Evolutionary conservation across 2,329 filamentous ascomycete species (phyloP).

Genomic region (Arthroderma uncinatum): DNA sequence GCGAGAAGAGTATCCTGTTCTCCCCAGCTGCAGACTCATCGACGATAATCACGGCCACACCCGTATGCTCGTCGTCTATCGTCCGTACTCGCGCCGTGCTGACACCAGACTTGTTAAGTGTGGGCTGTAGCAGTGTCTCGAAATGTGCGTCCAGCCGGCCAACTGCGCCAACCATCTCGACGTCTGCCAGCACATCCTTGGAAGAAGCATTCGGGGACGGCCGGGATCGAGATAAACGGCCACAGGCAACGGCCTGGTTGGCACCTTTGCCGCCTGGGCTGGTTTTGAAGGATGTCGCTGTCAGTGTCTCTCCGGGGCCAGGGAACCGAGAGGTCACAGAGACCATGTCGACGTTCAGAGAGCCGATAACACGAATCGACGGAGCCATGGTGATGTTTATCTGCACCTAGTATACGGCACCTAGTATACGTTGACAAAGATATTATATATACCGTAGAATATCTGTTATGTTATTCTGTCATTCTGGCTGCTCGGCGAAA

Average conservation of each 20-base stretch:
- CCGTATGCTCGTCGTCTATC: constrained; percentile 45
- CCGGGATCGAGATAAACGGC: constrained; percentile 58
- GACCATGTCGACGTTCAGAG: constrained; percentile 88
- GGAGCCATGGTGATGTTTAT: constrained; percentile 26
- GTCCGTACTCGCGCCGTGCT: constrained; percentile 45
- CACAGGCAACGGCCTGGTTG: constrained; percentile 86
- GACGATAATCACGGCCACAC: constrained; percentile 64
- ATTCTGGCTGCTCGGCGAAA: neutral
- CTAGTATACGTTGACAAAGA: too few species aligned
- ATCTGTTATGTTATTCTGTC: too few species aligned
- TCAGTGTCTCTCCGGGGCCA: constrained; percentile 74
- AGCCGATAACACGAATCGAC: constrained; percentile 73
- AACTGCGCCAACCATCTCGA: constrained; percentile 65
- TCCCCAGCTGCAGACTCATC: constrained; percentile 57
- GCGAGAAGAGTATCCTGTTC: constrained; percentile 64
- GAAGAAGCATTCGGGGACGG: constrained; percentile 10
- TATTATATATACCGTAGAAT: too few species aligned
- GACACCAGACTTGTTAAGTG: constrained; percentile 52
- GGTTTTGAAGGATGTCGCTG: constrained; percentile 62
- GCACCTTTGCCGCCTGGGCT: constrained; percentile 88
- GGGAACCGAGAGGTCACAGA: constrained; percentile 78
- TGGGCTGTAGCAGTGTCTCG: constrained; percentile 47
- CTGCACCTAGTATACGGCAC: too few species aligned
- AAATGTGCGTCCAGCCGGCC: constrained; percentile 52
- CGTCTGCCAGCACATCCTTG: constrained; percentile 27